Evolutionary conservation across 345 rosid species (phyloP), one percentile per base, ranked within the genome.

Genomic region (Sisymbrium altissimum): DNA sequence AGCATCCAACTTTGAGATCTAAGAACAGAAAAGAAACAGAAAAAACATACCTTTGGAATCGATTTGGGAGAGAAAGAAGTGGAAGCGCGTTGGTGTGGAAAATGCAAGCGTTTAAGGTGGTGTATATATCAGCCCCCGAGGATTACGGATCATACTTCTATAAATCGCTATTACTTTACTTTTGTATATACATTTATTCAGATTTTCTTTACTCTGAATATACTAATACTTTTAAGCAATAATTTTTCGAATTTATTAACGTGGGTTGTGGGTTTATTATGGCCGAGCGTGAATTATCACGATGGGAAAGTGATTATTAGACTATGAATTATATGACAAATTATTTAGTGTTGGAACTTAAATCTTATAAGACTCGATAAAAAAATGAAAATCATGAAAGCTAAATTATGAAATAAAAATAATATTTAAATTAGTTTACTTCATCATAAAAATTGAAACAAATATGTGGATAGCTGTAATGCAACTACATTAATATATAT

Each of bases 1-100:
- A 76, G 66, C 44, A 64, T 63, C 53, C 0, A 62, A 55, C 70
- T 70, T 70, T 65, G 64, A 64, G 53, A 69, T 76, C 64, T 45
- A 52, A 59, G 49, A 61, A n/a, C n/a, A n/a, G n/a, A n/a, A n/a
- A n/a, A 33, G 9, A 0, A 55, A 36, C 14, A 17, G 4, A 50
- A 59, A 49, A 50, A 9, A 3, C 35, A 14, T n/a, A 77, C 80
- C 80, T 70, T 23, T 70, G 39, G 59, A 64, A 64, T 45, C 45
- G 65, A 43, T 50, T 44, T 62, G 40, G 50, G 63, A 62, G 64
- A 66, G 38, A 30, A 57, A 39, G 1, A 8, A 59, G 63, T 66
- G 78, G n/a, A 60, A 41, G 68, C 38, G 54, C 46, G 64, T 54
- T 72, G 41, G 59, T 35, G 32, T 71, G 55, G 27, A 18, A 36